Evolutionary conservation across 768 basidiomycete genomes (phyloP), one percentile per base, ranked within the genome.

Genomic region (Rhodosporidiobolus sp.): DNA sequence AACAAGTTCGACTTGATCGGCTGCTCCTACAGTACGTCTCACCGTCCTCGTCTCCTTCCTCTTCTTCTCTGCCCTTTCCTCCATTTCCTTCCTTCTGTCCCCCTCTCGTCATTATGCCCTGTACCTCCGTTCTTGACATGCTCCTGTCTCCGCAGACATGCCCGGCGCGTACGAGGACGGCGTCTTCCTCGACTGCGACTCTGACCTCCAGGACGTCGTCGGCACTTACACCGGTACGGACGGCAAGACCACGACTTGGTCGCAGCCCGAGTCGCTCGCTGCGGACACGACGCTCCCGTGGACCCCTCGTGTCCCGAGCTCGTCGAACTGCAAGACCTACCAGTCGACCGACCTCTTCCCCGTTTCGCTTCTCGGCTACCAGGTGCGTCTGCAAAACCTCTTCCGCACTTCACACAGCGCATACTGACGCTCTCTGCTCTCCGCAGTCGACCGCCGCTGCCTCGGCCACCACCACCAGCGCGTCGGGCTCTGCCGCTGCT

Each of bases 1-100:
- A 71, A 67, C 65, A 63, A 38, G 28, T 72, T 56, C 48, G 71
- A 72, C 59, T 22, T 72, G 3, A 24, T 76, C 56, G 74, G 74
- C 30, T 76, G 75, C 49, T 3, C 30, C 17, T 76, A 73, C 69
- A 76, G 71, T 68, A 17, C 20, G 71, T 66, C 38, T 43, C 38
- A 14, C 66, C 19, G 10, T 11, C 38, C 26, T 10, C 57, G 35
- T 54, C 16, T 24, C 12, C 48, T 45, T 20, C 28, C 53, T 5
- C 57, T 35, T 17, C 38, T 24, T 10, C 26, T 9, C 22, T 9
- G 22, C 8, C 19, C 22, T 43, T 24, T 58, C 10, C 32, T 19
- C 48, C 19, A 10, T 49, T 49, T 49, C 57, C 30, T 35, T 43
- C 30, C 24, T 26, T 58, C 26, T 46, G 20, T 55, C 5, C n/a